Conservation (phyloP, 1,284 basidiomycete species). For the Pholiota adiposa region DNA sequence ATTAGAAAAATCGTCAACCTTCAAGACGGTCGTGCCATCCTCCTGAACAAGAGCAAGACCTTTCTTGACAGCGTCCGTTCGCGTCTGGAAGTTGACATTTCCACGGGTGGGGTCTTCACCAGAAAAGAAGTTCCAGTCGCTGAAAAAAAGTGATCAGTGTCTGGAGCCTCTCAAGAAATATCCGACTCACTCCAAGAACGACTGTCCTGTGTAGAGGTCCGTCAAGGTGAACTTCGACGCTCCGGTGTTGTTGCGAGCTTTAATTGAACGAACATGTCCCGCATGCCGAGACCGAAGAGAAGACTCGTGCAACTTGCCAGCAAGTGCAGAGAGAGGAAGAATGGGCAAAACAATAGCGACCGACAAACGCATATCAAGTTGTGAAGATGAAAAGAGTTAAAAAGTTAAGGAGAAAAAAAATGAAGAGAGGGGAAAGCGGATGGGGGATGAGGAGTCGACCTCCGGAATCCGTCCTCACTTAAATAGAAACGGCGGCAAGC, state of each 20-base stretch:
- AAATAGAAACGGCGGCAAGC: conserved; percentile 10
- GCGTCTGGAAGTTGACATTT: conserved; percentile 56
- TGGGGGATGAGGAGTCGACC: background rate
- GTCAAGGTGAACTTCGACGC: conserved; percentile 30
- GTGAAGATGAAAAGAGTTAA: conserved; percentile 2
- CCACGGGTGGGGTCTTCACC: conserved; percentile 69
- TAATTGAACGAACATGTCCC: conserved; percentile 20
- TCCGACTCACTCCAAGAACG: conserved; percentile 39
- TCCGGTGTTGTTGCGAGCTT: conserved; percentile 27
- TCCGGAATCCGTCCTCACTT: conserved; percentile 1
- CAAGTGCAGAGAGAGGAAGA: conserved; percentile 28
- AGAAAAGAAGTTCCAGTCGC: conserved; percentile 68
- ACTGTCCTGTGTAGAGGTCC: conserved; percentile 39
- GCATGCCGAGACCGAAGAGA: conserved; percentile 23
- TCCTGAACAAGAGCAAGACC: conserved; percentile 63
- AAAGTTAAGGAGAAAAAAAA: conserved; percentile 3
- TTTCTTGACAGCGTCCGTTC: conserved; percentile 47
- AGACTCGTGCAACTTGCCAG: conserved; percentile 28
- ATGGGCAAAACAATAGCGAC: conserved; percentile 17
- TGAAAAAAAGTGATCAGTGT: conserved; percentile 33
- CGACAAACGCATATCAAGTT: conserved; percentile 15
- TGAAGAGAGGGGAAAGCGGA: conserved; percentile 2
- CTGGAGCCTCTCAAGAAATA: background rate
- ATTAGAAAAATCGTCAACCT: conserved; percentile 61
- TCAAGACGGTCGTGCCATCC: conserved; percentile 57